Evolutionary conservation across 2,329 filamentous ascomycete genomes (phyloP).

Genomic region (Trichoderma brevicompactum): DNA sequence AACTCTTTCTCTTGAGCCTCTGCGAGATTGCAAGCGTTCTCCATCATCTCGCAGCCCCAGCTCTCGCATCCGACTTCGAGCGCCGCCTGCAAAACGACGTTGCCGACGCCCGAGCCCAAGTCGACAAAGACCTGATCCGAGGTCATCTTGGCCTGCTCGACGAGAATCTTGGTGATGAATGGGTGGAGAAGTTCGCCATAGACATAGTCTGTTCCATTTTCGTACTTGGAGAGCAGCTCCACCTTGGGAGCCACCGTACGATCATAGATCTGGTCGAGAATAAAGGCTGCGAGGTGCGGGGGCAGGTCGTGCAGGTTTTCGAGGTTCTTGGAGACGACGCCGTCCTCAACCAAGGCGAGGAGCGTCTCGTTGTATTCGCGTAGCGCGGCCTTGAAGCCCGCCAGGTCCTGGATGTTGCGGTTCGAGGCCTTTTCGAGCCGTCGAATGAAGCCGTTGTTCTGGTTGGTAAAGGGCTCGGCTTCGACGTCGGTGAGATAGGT

Average conservation of each 20-base stretch:
- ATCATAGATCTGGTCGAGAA: slow-evolving; percentile 86
- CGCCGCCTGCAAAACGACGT: slow-evolving; percentile 91
- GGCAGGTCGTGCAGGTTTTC: slow-evolving; percentile 70
- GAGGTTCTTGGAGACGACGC: slow-evolving; percentile 73
- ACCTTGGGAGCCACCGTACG: slow-evolving; percentile 90
- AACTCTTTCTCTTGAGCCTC: slow-evolving; percentile 83
- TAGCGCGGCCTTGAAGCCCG: slow-evolving; percentile 74
- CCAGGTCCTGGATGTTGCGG: slow-evolving; percentile 64
- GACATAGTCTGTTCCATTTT: slow-evolving; percentile 89
- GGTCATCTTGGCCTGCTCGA: slow-evolving; percentile 73
- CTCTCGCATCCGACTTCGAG: slow-evolving; percentile 92
- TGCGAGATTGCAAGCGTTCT: slow-evolving; percentile 82
- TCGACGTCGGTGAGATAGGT: slow-evolving; percentile 78
- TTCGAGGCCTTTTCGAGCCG: slow-evolving; percentile 75
- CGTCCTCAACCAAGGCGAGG: slow-evolving; percentile 66
- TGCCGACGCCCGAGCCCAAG: slow-evolving; percentile 92
- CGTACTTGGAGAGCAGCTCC: slow-evolving; percentile 80
- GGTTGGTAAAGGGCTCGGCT: slow-evolving; percentile 69
- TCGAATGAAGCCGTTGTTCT: slow-evolving; percentile 74
- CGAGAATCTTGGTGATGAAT: slow-evolving; percentile 82
- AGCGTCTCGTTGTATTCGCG: slow-evolving; percentile 77
- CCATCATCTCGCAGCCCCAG: slow-evolving; percentile 97
- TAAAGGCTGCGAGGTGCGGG: slow-evolving; percentile 74
- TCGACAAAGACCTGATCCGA: slow-evolving; percentile 90
- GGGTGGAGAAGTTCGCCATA: slow-evolving; percentile 90